Base-by-base conservation (phyloP, 75 land plant genomes). In the Selaginella moellendorffii region DNA sequence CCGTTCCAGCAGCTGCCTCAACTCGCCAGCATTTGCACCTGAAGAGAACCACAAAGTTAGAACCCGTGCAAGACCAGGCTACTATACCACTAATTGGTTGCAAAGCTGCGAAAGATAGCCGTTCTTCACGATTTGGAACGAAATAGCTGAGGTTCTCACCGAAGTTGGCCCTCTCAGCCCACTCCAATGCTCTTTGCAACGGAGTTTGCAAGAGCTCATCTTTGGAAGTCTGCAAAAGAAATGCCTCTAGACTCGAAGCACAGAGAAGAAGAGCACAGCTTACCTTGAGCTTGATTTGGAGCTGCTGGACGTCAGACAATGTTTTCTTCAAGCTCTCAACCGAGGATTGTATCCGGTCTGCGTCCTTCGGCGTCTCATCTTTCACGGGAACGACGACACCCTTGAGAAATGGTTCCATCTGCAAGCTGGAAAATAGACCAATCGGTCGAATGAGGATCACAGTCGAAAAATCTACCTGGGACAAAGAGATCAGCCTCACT, bases 201-300 rank as follows among this genome's bases (percentile, higher is more conserved):
- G 75, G 80, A 28, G 95, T 88, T 69, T 83, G 82, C 77, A 88
- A 52, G 31, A 65, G 54, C 67, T 75, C 90, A 31, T 83, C 84
- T 58, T 79, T 83, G 22, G 79, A 74, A 25, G 78, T 65, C 95
- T 85, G 54, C 30, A 26, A n/a, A n/a, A n/a, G n/a, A n/a, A n/a
- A n/a, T 2, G n/a, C n/a, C 5, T 21, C n/a, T 21, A 56, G 59
- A 27, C n/a, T 23, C 5, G 25, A 65, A 12, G 2, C 58, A 26
- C 19, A 22, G 22, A 17, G 10, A 9, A 9, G 21, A 26, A 62
- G 26, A 27, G 17, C 21, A 29, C n/a, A n/a, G n/a, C 29, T 52
- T 74, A 88, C 95, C 90, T 81, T 88, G 46, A 88, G 63, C 64
- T 83, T 88, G 60, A 88, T 85, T 69, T 88, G 90, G 58, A 88